Conservation (phyloP, 805 yeast genomes). For the Naumovozyma dairenensis region DNA sequence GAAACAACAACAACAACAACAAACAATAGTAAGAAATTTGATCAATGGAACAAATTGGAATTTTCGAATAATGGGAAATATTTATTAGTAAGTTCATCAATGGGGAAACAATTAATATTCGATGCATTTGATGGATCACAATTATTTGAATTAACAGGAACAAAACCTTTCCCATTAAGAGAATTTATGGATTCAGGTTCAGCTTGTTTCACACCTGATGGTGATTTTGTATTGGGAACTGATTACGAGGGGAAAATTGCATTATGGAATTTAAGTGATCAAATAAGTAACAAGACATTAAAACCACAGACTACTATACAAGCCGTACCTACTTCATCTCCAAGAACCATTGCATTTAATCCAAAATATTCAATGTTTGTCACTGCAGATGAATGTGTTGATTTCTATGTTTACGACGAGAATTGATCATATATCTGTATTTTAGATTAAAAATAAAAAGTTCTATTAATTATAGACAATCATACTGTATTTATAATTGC, state of each 20-base stretch:
- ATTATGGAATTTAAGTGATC: constrained; percentile 40
- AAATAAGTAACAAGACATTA: constrained; percentile 21
- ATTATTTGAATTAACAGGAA: constrained; percentile 39
- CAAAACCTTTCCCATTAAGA: constrained; percentile 35
- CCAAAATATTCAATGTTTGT: constrained; percentile 34
- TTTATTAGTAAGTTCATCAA: constrained; percentile 48
- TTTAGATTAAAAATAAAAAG: constrained; percentile 2
- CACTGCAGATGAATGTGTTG: constrained; percentile 31
- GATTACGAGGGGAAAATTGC: constrained; percentile 43
- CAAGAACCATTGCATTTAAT: constrained; percentile 33
- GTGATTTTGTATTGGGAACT: constrained; percentile 50
- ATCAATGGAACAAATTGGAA: constrained; percentile 55
- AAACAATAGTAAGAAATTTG: constrained; percentile 14
- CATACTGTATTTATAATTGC: too few relatives aligned
- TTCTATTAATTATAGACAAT: background rate
- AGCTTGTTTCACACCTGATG: constrained; percentile 58
- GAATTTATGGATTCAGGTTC: constrained; percentile 44
- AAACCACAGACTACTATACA: constrained; percentile 22
- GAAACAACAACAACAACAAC: too few relatives aligned
- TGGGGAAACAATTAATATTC: constrained; percentile 47
- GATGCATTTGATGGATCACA: constrained; percentile 62
- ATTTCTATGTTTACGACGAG: constrained; percentile 26
- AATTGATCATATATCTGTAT: constrained; percentile 1
- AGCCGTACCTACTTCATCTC: constrained; percentile 29
- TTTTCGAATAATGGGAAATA: constrained; percentile 70